Conservation (phyloP, 2,329 filamentous ascomycete species). For the Xylaria hypoxylon region DNA sequence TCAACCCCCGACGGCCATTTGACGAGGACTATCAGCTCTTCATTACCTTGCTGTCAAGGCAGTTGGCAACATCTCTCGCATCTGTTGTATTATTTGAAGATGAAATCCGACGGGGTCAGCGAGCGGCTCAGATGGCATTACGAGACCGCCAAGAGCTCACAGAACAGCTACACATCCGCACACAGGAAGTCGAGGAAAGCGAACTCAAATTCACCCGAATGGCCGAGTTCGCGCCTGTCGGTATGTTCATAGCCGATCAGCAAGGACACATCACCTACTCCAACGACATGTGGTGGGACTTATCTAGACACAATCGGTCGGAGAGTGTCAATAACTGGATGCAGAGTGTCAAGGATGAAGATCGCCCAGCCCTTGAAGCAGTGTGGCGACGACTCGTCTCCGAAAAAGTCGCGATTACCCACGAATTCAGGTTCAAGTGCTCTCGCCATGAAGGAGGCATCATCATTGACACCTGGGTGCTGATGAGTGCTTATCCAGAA, state of each 20-base stretch:
- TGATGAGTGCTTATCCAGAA: constrained; percentile 82
- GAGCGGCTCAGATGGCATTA: constrained; percentile 78
- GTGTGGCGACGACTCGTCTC: constrained; percentile 73
- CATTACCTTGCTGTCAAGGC: constrained; percentile 77
- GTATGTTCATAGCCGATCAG: constrained; percentile 84
- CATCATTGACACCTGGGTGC: constrained; percentile 77
- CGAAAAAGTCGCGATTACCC: constrained; percentile 72
- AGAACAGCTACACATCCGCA: constrained; percentile 75
- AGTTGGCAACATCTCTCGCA: constrained; percentile 82
- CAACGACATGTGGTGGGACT: constrained; percentile 83
- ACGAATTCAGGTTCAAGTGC: constrained; percentile 81
- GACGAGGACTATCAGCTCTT: constrained; percentile 85
- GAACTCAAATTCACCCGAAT: constrained; percentile 86
- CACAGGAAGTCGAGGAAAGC: constrained; percentile 71
- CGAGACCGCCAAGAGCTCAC: constrained; percentile 82
- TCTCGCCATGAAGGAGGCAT: constrained; percentile 71
- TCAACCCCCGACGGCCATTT: constrained; percentile 82
- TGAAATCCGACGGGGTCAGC: constrained; percentile 80
- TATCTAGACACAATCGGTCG: constrained; percentile 73
- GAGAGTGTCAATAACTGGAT: constrained; percentile 76
- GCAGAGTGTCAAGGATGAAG: constrained; percentile 75
- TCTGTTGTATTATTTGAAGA: constrained; percentile 87
- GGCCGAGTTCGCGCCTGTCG: constrained; percentile 86
- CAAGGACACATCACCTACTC: constrained; percentile 79
- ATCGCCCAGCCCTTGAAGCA: constrained; percentile 67